Evolutionary conservation across 1,284 basidiomycete species (phyloP).

Genomic region (Ceratobasidium sp.): DNA sequence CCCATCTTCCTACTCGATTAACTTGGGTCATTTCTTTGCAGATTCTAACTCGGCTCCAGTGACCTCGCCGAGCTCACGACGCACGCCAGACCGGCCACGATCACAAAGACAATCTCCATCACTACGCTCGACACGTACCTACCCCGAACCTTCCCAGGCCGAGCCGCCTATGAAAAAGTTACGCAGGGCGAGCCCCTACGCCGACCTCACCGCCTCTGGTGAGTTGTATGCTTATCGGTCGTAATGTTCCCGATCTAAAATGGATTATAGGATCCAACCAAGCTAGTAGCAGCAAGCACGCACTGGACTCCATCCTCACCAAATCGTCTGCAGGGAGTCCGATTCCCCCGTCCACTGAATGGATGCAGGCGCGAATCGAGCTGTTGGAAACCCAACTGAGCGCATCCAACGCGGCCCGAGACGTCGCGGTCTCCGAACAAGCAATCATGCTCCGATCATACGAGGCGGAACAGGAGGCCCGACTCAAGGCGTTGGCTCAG

Average conservation of each 20-base stretch:
- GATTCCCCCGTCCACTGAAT: slow-evolving; percentile 21
- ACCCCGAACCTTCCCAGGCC: background rate
- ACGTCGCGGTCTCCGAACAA: slow-evolving; percentile 37
- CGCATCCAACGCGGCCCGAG: slow-evolving; percentile 28
- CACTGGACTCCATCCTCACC: background rate
- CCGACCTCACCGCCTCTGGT: background rate
- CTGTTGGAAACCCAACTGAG: slow-evolving; percentile 27
- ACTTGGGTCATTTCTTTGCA: background rate
- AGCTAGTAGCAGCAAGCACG: slow-evolving; percentile 15
- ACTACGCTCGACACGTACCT: background rate
- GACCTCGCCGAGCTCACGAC: background rate
- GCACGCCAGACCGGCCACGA: background rate
- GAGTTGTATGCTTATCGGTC: background rate
- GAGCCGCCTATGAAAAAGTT: slow-evolving; percentile 14
- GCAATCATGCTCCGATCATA: background rate
- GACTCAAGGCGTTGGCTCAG: slow-evolving; percentile 24
- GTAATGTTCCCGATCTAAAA: background rate
- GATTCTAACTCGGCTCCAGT: background rate
- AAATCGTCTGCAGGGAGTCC: background rate
- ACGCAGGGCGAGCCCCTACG: background rate
- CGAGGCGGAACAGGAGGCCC: slow-evolving; percentile 26
- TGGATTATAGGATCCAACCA: background rate
- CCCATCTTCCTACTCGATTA: background rate
- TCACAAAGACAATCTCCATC: background rate
- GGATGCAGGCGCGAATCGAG: slow-evolving; percentile 36